phyloP scores from a whole-genome alignment of 805 yeast species.

The Candida odintsovae region DNA sequence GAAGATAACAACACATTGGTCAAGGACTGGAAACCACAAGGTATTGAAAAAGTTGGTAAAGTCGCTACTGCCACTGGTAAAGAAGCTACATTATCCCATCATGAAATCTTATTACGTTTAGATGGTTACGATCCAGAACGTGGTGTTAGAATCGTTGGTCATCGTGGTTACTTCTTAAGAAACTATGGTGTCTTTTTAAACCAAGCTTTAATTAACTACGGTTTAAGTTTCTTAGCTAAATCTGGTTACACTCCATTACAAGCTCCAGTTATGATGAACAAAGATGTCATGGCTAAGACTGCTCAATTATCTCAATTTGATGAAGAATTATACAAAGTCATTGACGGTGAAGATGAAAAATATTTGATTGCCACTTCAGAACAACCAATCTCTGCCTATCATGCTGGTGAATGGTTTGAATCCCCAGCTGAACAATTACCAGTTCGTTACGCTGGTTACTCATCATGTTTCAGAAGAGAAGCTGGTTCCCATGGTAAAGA shows the following conservation, averaged over 20 bases:
- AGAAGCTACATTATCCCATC: conserved; percentile 83
- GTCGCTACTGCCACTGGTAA: conserved; percentile 74
- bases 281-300: conserved; percentile 98
- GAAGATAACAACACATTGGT: conserved; percentile 90
- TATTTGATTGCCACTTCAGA: conserved; percentile 97
- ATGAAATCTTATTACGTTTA: conserved; percentile 86
- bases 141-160: conserved; percentile 96
- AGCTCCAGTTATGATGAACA: conserved; percentile 99
- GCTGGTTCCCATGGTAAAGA: conserved; percentile 99
- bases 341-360: conserved; percentile 97
- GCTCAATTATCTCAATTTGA: conserved; percentile 98
- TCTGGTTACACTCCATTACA: conserved; percentile 86
- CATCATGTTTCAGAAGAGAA: conserved; percentile 98
- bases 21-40: conserved; percentile 82
- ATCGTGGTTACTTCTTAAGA: conserved; percentile 96
- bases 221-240: conserved; percentile 74
- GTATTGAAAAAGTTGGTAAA: conserved; percentile 49
- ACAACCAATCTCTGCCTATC: conserved; percentile 98
- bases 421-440: conserved; percentile 96
- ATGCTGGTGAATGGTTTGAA: conserved; percentile 97
- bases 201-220: conserved; percentile 97
- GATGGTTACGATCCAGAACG: conserved; percentile 99
- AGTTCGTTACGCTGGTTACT: conserved; percentile 93
- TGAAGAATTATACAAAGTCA: conserved; percentile 94
- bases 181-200: conserved; percentile 94